phyloP scores from a whole-genome alignment of 495 filamentous ascomycete species.

The Bryoglossum gracile region DNA sequence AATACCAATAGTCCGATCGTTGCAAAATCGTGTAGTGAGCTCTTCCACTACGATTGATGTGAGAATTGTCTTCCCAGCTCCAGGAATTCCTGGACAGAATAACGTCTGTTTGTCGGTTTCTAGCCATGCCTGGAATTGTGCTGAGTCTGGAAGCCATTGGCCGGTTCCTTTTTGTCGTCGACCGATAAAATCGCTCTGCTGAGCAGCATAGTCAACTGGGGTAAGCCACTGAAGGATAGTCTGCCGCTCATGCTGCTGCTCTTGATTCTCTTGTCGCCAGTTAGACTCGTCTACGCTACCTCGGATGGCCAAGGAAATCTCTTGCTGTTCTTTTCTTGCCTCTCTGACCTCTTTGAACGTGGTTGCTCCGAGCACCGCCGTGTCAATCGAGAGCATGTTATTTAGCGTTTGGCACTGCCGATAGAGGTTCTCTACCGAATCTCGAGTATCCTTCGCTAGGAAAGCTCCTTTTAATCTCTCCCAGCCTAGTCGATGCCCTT shows the following conservation, averaged over 20 bases:
- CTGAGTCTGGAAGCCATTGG: constrained; percentile 3
- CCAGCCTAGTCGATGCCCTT: constrained; percentile 8
- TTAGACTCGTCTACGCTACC: constrained; percentile 32
- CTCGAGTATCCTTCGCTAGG: constrained; percentile 11
- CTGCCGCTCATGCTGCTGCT: constrained; percentile 2
- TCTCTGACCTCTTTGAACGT: constrained; percentile 14
- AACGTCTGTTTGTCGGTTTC: not conserved
- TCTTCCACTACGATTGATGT: not conserved
- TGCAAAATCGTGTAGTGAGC: not conserved
- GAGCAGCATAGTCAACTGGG: not conserved
- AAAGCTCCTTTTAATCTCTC: constrained; percentile 15
- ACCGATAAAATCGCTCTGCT: constrained; percentile 3
- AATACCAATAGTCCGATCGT: not conserved
- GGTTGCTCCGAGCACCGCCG: constrained; percentile 1
- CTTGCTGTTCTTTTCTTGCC: constrained; percentile 16
- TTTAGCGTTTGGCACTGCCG: constrained; percentile 18
- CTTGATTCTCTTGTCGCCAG: constrained; percentile 16
- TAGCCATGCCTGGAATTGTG: not conserved
- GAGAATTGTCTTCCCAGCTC: not conserved
- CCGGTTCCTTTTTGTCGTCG: constrained; percentile 4
- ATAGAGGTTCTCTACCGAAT: constrained; percentile 17
- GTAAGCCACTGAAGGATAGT: constrained; percentile 7
- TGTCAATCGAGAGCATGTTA: constrained; percentile 18
- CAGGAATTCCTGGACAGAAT: not conserved
- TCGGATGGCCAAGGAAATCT: constrained; percentile 25